These are phyloP conservation scores for Fusarium bulbicola DNA, from an alignment of 2,329 filamentous ascomycete species.

Conservation along the genomic window DNA sequence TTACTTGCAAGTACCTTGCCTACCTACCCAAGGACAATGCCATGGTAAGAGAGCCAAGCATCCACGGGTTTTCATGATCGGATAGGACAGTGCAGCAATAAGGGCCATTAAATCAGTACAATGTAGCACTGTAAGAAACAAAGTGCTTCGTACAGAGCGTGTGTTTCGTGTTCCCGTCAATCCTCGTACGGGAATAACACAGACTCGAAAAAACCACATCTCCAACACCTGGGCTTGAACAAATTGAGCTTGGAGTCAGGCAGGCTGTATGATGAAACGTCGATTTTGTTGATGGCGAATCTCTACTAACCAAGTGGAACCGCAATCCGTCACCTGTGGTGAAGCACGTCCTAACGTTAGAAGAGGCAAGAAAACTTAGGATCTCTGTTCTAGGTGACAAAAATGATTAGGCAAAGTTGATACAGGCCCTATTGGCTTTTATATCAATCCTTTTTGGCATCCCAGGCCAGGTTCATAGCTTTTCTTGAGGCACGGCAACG, in stretches of 20 bases:
- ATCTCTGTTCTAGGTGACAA: background rate
- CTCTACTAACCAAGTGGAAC: constrained; percentile 14
- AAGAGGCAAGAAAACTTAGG: background rate
- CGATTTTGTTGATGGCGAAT: constrained; percentile 19
- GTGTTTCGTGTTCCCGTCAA: background rate
- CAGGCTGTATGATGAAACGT: constrained; percentile 32
- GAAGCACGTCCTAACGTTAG: background rate
- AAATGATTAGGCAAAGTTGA: background rate
- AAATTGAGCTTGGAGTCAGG: background rate
- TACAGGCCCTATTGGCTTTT: background rate
- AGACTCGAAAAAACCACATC: background rate
- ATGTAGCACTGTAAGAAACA: background rate
- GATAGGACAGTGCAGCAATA: background rate
- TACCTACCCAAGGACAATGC: background rate
- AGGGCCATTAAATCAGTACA: background rate
- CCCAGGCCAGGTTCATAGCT: background rate
- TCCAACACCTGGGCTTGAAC: constrained; percentile 2
- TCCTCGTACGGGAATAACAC: constrained; percentile 9
- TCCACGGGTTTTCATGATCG: background rate
- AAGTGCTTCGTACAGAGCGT: background rate
- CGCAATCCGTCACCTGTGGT: background rate
- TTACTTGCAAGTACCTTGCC: constrained; percentile 18
- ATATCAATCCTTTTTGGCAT: background rate
- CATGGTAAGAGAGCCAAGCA: background rate
- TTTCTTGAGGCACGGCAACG: constrained; percentile 9